Evolutionary conservation across 2,329 filamentous ascomycete genomes (phyloP), one percentile per base, ranked within the genome.

Genomic region (Cercospora beticola): DNA sequence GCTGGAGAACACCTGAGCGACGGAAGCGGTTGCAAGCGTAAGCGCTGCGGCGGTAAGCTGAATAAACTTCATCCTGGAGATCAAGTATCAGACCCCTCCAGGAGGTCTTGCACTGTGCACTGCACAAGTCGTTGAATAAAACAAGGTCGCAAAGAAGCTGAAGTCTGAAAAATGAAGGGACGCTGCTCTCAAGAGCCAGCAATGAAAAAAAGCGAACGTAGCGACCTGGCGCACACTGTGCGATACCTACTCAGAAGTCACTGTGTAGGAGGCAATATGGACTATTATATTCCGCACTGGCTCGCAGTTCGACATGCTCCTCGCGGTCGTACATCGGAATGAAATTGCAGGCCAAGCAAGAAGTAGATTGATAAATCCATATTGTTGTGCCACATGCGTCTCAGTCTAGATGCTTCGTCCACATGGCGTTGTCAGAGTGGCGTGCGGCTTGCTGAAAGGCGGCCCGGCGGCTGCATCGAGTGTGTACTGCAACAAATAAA

Each of bases 1-100:
- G 14, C 68, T 56, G n/a, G 64, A 61, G 69, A 75, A 74, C 18
- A 69, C 69, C 65, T 78, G 76, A 30, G 71, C 75, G 16, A 72
- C 54, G 7, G 73, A 69, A 10, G 66, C 65, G 30, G 72, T 59
- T 49, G 72, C 63, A 65, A 74, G 64, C 58, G 72, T 46, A 40
- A 71, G 69, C 31, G 71, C 68, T 61, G 73, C 33, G 62, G 71
- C 28, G 56, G 10, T 23, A 5, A 58, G 56, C 26, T 66, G 67
- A 57, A 68, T 64, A 68, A 74, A 59, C 70, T 73, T 74, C 75
- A 76, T 77, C 43, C 10, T 74, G 46, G 23, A 49, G 31, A 7
- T 30, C 3, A 40, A 30, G 36, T 9, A 46, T 9, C 18, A 54
- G 28, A 64, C 65, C 73, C 72, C 72, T 21, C 71, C 71, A 26